Evolutionary conservation across 2,329 filamentous ascomycete species (phyloP).

Genomic region (Colletotrichum cuscutae): DNA sequence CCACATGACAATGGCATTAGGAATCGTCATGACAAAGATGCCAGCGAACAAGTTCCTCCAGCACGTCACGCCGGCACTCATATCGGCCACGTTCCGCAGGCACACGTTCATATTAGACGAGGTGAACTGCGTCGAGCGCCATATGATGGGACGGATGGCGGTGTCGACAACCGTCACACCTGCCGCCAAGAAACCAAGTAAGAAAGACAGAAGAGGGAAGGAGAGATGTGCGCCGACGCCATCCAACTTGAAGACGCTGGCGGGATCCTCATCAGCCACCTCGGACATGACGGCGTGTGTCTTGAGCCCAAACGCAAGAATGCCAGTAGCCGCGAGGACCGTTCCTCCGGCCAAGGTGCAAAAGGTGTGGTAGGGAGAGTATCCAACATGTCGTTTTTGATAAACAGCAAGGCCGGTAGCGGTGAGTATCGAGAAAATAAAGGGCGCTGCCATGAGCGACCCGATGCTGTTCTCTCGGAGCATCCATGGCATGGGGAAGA

Average conservation of each 20-base stretch:
- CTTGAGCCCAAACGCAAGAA: constrained; percentile 58
- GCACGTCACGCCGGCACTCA: constrained; percentile 54
- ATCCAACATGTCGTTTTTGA: constrained; percentile 43
- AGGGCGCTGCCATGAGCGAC: constrained; percentile 55
- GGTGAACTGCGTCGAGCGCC: constrained; percentile 60
- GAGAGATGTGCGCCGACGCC: constrained; percentile 43
- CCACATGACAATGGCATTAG: constrained; percentile 44
- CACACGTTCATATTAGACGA: constrained; percentile 56
- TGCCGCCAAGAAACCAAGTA: constrained; percentile 58
- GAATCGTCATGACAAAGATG: constrained; percentile 54
- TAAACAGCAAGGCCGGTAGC: constrained; percentile 47
- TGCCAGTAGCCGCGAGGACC: constrained; percentile 51
- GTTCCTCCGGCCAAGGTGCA: constrained; percentile 49
- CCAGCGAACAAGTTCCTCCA: constrained; percentile 55
- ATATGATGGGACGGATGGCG: constrained; percentile 53
- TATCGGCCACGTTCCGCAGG: constrained; percentile 59
- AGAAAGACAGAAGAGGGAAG: constrained; percentile 55
- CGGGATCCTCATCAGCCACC: constrained; percentile 31
- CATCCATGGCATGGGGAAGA: constrained; percentile 54
- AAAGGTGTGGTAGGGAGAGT: constrained; percentile 46
- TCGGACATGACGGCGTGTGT: constrained; percentile 47
- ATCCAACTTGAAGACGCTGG: constrained; percentile 41
- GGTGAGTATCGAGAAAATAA: constrained; percentile 50
- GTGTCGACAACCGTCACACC: constrained; percentile 53
- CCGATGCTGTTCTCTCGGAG: constrained; percentile 54